Evolutionary conservation across 352 stramenopile genomes (phyloP).

Genomic region (Phytophthora fragariaefolia): DNA sequence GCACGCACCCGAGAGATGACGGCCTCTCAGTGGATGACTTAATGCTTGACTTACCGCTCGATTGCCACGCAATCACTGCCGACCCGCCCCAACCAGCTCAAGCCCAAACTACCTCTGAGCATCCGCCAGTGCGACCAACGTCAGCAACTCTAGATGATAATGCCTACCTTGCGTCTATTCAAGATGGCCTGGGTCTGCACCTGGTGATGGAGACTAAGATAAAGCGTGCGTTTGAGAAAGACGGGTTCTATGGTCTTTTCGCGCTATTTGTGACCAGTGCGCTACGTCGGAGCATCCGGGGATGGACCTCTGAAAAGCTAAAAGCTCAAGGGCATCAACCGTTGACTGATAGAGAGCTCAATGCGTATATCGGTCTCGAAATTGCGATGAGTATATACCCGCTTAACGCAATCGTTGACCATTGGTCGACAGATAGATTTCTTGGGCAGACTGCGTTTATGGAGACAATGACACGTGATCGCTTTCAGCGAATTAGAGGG

Average conservation of each 20-base stretch:
- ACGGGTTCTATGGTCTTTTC: neutral
- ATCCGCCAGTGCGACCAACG: neutral
- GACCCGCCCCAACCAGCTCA: neutral
- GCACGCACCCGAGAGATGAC: neutral
- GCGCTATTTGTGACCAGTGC: conserved; percentile 5
- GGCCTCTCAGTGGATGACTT: neutral
- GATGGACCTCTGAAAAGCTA: conserved; percentile 1
- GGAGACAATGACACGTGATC: neutral
- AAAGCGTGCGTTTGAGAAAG: neutral
- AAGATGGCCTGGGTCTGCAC: neutral
- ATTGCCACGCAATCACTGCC: neutral
- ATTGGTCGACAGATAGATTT: conserved; percentile 8
- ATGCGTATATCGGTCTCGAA: conserved; percentile 14
- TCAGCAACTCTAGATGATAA: neutral
- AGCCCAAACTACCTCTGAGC: neutral
- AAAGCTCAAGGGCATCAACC: neutral
- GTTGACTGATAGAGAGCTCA: conserved; percentile 9
- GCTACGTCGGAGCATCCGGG: conserved; percentile 7
- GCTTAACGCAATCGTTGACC: conserved; percentile 5
- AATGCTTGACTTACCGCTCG: neutral
- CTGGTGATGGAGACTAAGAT: neutral
- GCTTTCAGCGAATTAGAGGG: neutral
- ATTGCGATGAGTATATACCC: conserved; percentile 20
- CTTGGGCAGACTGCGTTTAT: neutral
- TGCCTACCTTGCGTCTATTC: neutral